Evolutionary conservation across 2,329 filamentous ascomycete species (phyloP), one percentile per base, ranked within the genome.

Genomic region (Fusarium chaquense): DNA sequence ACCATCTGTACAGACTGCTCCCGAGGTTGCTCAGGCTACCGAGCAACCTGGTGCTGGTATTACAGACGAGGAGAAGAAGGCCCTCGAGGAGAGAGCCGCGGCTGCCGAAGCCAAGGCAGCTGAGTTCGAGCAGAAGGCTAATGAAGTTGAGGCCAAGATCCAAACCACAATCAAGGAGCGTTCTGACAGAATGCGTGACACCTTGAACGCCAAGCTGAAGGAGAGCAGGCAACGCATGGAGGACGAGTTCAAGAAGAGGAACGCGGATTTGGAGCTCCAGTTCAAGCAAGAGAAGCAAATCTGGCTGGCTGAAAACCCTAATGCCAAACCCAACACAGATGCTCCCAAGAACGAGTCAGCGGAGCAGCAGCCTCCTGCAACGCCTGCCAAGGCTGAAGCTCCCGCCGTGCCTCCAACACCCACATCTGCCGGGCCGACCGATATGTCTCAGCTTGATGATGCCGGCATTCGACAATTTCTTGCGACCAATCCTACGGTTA

Each of bases 161-260:
- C 83, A 87, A 58, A 81, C 80, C 36, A 89, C 86, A 13, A 83
- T 92, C 62, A 91, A 91, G 73, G 82, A 85, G 54, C 86, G 90
- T 45, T 89, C 89, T 2, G 88, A 92, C 44, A 87, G 87, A 76
- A 91, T 93, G 90, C 91, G 90, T 74, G 84, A 87, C 24, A 81
- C 86, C 3, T 81, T 93, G 51, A 91, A 90, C 73, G 89, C 88
- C 76, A 93, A 91, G 76, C 83, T 97, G 18, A 87, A 84, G 59
- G 93, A 93, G 72, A 86, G 89, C 45, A 86, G 85, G 69, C 78
- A 83, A 52, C 82, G 84, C 63, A 80, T 83, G 67, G 83, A 85
- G 52, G 83, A 85, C 33, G 83, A 86, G 62, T 83, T 82, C 58
- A 87, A 87, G 74, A 83, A 85, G 62, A 87, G 87, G 73, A 82